Evolutionary conservation across 805 yeast species (phyloP).

Genomic region (Zygosaccharomyces bisporus): DNA sequence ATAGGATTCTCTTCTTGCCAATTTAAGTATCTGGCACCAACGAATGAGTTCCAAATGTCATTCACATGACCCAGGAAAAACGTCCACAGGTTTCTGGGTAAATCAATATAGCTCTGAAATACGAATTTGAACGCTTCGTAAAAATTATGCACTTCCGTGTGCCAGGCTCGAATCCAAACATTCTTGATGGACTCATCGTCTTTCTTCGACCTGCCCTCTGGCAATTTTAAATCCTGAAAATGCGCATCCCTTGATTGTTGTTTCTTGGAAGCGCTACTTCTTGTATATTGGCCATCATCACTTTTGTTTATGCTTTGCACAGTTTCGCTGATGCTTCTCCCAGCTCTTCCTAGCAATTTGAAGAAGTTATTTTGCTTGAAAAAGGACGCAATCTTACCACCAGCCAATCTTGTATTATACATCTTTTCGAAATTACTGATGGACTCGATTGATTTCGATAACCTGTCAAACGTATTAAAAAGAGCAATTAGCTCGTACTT

Average conservation of each 20-base stretch:
- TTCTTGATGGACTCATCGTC: constrained; percentile 9
- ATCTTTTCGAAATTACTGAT: constrained; percentile 64
- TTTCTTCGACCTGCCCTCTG: constrained; percentile 14
- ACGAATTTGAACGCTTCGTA: constrained; percentile 62
- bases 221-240: constrained; percentile 31
- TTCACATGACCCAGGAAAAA: constrained; percentile 46
- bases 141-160: constrained; percentile 49
- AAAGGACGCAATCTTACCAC: constrained; percentile 23
- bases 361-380: constrained; percentile 35
- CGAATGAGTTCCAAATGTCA: constrained; percentile 67
- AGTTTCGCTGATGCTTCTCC: constrained; percentile 18
- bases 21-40: constrained; percentile 48
- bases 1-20: constrained; percentile 26
- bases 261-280: background rate
- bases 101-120: constrained; percentile 56
- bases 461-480: constrained; percentile 86
- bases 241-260: constrained; percentile 5
- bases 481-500: constrained; percentile 86
- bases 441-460: constrained; percentile 77
- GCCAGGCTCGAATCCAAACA: constrained; percentile 43
- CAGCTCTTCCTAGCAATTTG: constrained; percentile 32
- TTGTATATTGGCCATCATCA: constrained; percentile 4
- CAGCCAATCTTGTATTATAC: constrained; percentile 39
- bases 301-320: constrained; percentile 17
- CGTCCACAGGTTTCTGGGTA: constrained; percentile 62